Base-by-base conservation (phyloP, 345 rosid genomes). In the Lepidium africanum region DNA sequence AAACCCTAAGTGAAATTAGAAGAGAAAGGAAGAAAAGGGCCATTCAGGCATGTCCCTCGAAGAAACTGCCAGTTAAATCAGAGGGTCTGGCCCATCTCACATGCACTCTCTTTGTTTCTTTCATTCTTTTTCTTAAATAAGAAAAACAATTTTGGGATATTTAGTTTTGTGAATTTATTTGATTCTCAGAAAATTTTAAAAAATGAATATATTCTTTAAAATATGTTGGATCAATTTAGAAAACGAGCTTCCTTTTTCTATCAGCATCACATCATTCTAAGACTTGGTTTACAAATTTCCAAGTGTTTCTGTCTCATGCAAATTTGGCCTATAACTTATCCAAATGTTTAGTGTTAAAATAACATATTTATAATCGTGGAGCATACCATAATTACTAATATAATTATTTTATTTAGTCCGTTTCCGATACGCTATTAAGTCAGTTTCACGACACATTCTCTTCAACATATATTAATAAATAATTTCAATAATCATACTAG, bases 31-130 rank as follows among this genome's bases (percentile, higher is more conserved):
- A 72, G 25, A 33, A 27, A 63, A 23, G 46, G 38, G 53, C 42
- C 68, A 75, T 74, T 68, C 73, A 68, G 68, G 74, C 74, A 75
- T 75, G 78, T 62, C 78, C 59, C 74, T 63, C 37, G 59, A 45
- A 62, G 74, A 75, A 69, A 75, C 78, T 62, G 70, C 74, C 74
- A 55, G 59, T 55, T 63, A 48, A 53, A 39, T 62, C 78, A 68
- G 74, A 68, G 39, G 7, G 59, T 75, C 74, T 68, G 78, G 65
- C 78, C 78, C 78, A 75, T 75, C 78, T 68, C 78, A 69, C 78
- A 75, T 75, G 78, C 65, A 10, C 38, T 35, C 39, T 21, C 61
- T 21, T 52, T 5, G 3, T 73, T 17, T 25, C 9, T 13, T 30
- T 33, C 15, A 1, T 45, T 25, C 30, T 16, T 9, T 51, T 15